Base-by-base conservation (phyloP, 2,329 filamentous ascomycete species). In the Xylariaceae sp. region DNA sequence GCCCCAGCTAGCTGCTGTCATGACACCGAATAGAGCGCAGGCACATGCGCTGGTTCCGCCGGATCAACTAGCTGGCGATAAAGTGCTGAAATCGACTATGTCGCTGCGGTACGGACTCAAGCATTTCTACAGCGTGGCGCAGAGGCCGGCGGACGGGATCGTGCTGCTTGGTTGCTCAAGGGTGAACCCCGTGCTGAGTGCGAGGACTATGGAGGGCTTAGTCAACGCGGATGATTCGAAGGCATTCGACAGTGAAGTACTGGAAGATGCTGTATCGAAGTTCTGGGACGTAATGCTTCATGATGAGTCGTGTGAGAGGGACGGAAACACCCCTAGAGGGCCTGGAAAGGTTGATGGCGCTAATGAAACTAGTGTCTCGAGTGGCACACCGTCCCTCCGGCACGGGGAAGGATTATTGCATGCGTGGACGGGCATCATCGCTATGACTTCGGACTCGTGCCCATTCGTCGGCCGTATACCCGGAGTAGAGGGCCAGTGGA, bases 91-190 rank as follows among this genome's bases (percentile, higher is more conserved):
- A 12, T 74, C 64, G 48, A 81, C 79, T 0, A 75, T 78, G 61
- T 79, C 77, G 1, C 61, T 81, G 12, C 72, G 78, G 7, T 77
- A 80, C 52, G 73, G 73, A 42, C 68, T 80, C 1, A 68, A 74
- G 23, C 77, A 79, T 58, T 81, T 79, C 68, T 81, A 79, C 65
- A 80, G 77, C 0, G 64, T 81, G n/a, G 78, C 78, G 16, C 78
- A 80, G 61, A 70, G 77, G 3, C 64, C 67, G 44, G 67, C 67
- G 1, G 77, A 79, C 51, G 77, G 77, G 0, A 75, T 76, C 6
- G 58, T 78, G 41, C 69, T 80, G 6, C 68, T 79, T 2, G 77
- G 77, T 0, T 71, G 74, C 2, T 75, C 76, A 3, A 65, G 74
- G n/a, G 69, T 71, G 2, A 79, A 76, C 54, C 76, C 77, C 0